A percentile compares a stretch with the other conserved stretches of the same genome.
Conservation (phyloP, 768 basidiomycete genomes). For the Mycena haematopus region DNA sequence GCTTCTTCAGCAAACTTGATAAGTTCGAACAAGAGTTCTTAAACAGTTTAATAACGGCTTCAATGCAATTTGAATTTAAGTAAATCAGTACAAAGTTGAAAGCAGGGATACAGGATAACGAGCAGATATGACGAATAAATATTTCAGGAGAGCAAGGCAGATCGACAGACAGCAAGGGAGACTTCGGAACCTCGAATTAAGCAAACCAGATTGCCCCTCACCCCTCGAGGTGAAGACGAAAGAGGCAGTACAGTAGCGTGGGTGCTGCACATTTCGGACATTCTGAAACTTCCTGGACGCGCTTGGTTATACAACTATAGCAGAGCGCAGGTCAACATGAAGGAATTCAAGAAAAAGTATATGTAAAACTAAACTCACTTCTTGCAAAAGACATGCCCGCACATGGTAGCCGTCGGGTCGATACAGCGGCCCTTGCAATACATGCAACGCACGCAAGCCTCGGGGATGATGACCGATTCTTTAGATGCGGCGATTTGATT, state of each 20-base stretch:
- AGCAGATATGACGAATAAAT: too few relatives aligned
- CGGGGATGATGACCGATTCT: background rate
- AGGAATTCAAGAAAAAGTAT: background rate
- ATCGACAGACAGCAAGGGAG: too few relatives aligned
- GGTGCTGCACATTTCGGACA: slow-evolving; percentile 62
- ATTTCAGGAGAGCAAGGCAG: too few relatives aligned
- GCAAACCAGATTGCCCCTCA: too few relatives aligned
- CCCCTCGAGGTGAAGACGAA: slow-evolving; percentile 51
- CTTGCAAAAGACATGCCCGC: slow-evolving; percentile 69
- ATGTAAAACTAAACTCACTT: slow-evolving; percentile 41
- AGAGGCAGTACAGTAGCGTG: slow-evolving; percentile 60
- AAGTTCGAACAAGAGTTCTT: too few relatives aligned
- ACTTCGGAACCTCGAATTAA: background rate
- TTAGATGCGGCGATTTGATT: too few relatives aligned
- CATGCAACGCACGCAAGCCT: slow-evolving; percentile 44
- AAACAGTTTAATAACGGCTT: too few relatives aligned
- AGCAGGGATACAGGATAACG: background rate
- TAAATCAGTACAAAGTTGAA: background rate
- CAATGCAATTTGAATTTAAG: background rate
- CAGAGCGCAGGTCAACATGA: slow-evolving; percentile 9
- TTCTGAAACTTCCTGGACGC: slow-evolving; percentile 49
- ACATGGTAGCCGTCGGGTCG: slow-evolving; percentile 63
- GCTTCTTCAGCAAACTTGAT: too few relatives aligned
- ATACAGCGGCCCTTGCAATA: slow-evolving; percentile 54
- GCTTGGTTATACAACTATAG: slow-evolving; percentile 59